These are phyloP conservation scores for Pythium brachiatum DNA, from an alignment of 352 stramenopile genomes.

Conservation along the genomic window DNA sequence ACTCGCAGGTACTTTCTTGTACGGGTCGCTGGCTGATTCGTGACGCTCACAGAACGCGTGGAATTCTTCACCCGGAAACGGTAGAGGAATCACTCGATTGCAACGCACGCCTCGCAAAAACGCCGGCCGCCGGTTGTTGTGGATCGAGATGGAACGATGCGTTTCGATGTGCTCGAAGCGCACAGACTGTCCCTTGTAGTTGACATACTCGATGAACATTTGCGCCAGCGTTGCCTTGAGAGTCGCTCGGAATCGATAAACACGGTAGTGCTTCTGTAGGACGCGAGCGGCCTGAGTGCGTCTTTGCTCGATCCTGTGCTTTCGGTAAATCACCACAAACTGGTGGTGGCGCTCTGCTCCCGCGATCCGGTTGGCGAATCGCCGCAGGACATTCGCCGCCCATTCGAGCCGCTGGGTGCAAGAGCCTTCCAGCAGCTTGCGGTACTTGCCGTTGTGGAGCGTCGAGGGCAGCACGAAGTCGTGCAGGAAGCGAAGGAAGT, in stretches of 20 bases:
- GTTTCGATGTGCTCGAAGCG: conserved; percentile 45
- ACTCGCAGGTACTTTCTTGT: conserved; percentile 32
- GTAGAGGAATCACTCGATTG: conserved; percentile 49
- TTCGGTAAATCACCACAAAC: conserved; percentile 41
- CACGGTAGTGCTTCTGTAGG: conserved; percentile 46
- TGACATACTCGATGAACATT: conserved; percentile 65
- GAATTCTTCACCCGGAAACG: conserved; percentile 72
- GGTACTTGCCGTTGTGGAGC: conserved; percentile 57
- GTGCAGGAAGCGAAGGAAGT: conserved; percentile 63
- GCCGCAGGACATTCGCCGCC: conserved; percentile 38
- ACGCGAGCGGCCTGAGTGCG: conserved; percentile 24
- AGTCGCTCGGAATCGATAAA: conserved; percentile 45
- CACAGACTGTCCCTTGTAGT: conserved; percentile 41
- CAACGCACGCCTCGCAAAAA: conserved; percentile 58
- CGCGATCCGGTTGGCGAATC: conserved; percentile 41
- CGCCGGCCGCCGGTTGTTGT: conserved; percentile 30
- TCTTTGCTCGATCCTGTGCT: conserved; percentile 31
- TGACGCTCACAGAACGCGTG: conserved; percentile 63
- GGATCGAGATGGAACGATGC: conserved; percentile 24
- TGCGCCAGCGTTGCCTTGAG: conserved; percentile 41
- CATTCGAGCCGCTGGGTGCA: conserved; percentile 46
- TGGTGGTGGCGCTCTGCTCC: conserved; percentile 38
- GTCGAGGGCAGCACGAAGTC: conserved; percentile 58
- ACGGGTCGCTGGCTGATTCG: conserved; percentile 33
- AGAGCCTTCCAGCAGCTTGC: conserved; percentile 38